Evolutionary conservation across 805 yeast species (phyloP).

Genomic region (Tanozyma kutaoensis): DNA sequence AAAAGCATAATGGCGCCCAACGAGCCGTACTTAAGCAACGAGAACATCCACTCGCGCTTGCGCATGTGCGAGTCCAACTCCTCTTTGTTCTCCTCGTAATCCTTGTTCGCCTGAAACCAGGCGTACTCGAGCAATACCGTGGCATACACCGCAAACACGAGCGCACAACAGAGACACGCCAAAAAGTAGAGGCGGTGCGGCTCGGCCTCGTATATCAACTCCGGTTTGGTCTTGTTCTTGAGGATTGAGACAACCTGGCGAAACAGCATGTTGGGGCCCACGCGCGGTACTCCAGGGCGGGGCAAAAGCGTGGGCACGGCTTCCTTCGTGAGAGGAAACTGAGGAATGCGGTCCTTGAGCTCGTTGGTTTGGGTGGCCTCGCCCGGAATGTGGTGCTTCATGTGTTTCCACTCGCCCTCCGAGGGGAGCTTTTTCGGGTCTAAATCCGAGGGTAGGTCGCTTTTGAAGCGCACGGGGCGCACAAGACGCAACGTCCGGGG

Average conservation of each 20-base stretch:
- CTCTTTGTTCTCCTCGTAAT: constrained; percentile 38
- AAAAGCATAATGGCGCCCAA: constrained; percentile 15
- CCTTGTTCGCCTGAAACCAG: constrained; percentile 32
- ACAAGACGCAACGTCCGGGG: neutral
- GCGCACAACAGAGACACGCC: constrained; percentile 53
- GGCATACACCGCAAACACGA: constrained; percentile 60
- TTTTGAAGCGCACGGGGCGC: constrained; percentile 7
- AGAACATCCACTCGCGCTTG: constrained; percentile 22
- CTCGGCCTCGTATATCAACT: constrained; percentile 70
- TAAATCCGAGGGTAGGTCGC: constrained; percentile 17
- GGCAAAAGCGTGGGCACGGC: constrained; percentile 57
- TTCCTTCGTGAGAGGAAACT: constrained; percentile 53
- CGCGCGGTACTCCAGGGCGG: constrained; percentile 66
- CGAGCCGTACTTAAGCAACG: constrained; percentile 13
- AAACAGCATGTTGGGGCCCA: constrained; percentile 41
- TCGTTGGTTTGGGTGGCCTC: constrained; percentile 31
- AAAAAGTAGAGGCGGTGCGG: constrained; percentile 69
- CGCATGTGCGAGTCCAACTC: constrained; percentile 31
- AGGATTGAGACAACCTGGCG: constrained; percentile 49
- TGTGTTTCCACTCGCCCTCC: constrained; percentile 26
- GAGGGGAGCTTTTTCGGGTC: constrained; percentile 20
- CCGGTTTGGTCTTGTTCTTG: constrained; percentile 45
- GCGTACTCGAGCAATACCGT: constrained; percentile 47
- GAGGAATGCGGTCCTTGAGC: constrained; percentile 47
- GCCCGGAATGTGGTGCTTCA: constrained; percentile 44